These are phyloP conservation scores for Serendipita indica DNA, from an alignment of 768 basidiomycete species.

Conservation along the genomic window DNA sequence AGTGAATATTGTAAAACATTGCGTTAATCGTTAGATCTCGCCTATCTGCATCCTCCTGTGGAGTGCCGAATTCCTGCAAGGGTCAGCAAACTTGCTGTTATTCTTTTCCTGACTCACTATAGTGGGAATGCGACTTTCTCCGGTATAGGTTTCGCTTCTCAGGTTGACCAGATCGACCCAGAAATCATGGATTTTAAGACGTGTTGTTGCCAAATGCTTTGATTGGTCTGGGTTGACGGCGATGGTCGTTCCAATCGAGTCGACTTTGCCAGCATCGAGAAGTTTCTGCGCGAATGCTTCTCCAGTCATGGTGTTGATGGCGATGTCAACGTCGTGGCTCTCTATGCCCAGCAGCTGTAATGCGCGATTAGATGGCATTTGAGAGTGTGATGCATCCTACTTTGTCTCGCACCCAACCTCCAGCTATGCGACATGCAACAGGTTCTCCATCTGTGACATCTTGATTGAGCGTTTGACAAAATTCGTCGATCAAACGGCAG, in stretches of 20 bases:
- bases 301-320: slow-evolving; percentile 80
- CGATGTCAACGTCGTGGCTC: slow-evolving; percentile 89
- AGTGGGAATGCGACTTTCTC: slow-evolving; percentile 76
- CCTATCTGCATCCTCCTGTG: slow-evolving; percentile 75
- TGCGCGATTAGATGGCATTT: slow-evolving; percentile 11
- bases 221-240: slow-evolving; percentile 90
- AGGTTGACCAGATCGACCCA: slow-evolving; percentile 92
- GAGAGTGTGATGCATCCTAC: slow-evolving; percentile 27
- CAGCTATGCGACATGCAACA: slow-evolving; percentile 72
- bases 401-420: slow-evolving; percentile 99
- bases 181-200: slow-evolving; percentile 59
- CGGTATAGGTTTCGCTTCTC: slow-evolving; percentile 80
- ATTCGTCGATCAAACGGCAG: slow-evolving; percentile 61
- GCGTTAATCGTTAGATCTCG: slow-evolving; percentile 93
- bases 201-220: slow-evolving; percentile 94
- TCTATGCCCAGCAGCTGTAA: slow-evolving; percentile 59
- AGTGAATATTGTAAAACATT: slow-evolving; percentile 91
- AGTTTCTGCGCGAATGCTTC: slow-evolving; percentile 73
- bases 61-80: slow-evolving; percentile 74
- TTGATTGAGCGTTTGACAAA: slow-evolving; percentile 44
- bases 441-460: slow-evolving; percentile 37
- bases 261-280: slow-evolving; percentile 33
- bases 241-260: slow-evolving; percentile 40
- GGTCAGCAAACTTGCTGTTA: slow-evolving; percentile 2
- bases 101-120: slow-evolving; percentile 39